These are phyloP conservation scores for Papiliotrema flavescens DNA, from an alignment of 1,284 basidiomycete genomes.

Conservation along the genomic window DNA sequence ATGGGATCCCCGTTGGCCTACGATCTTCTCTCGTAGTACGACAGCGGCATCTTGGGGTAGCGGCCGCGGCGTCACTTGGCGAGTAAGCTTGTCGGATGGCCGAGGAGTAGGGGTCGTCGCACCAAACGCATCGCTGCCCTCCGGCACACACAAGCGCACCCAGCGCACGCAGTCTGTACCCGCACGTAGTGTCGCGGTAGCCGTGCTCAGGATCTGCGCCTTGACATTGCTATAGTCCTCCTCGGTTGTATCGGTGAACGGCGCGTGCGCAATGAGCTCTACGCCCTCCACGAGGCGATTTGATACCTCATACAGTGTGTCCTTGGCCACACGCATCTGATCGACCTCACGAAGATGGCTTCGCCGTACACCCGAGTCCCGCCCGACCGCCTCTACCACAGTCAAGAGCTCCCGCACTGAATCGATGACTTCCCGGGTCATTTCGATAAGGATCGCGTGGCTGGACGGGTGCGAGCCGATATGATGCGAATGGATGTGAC, in stretches of 20 bases:
- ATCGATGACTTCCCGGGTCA: conserved; percentile 89
- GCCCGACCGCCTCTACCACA: conserved; percentile 85
- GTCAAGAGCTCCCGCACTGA: conserved; percentile 84
- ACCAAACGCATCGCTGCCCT: conserved; percentile 23
- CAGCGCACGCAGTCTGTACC: conserved; percentile 83
- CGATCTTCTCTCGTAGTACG: conserved; percentile 18
- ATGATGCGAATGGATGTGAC: conserved; percentile 90
- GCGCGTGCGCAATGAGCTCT: conserved; percentile 58
- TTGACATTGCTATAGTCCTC: conserved; percentile 76
- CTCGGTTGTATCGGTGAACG: conserved; percentile 44
- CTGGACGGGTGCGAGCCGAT: conserved; percentile 82
- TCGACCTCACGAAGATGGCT: conserved; percentile 49
- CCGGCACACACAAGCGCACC: conserved; percentile 66
- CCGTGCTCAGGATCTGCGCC: conserved; percentile 67
- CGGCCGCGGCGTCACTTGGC: conserved; percentile 20
- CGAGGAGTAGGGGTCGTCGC: conserved; percentile 6
- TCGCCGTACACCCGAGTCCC: conserved; percentile 56
- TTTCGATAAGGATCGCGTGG: conserved; percentile 88
- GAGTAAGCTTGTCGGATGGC: conserved; percentile 3
- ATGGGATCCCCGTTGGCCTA: conserved; percentile 43
- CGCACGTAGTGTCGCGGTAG: conserved; percentile 79
- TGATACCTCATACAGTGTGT: conserved; percentile 78
- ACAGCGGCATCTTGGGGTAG: conserved; percentile 9
- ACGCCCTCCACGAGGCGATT: conserved; percentile 85
- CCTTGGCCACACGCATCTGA: conserved; percentile 67